Evolutionary conservation across 2,329 filamentous ascomycete genomes (phyloP), one percentile per base, ranked within the genome.

Genomic region (Cryphonectria naterciae): DNA sequence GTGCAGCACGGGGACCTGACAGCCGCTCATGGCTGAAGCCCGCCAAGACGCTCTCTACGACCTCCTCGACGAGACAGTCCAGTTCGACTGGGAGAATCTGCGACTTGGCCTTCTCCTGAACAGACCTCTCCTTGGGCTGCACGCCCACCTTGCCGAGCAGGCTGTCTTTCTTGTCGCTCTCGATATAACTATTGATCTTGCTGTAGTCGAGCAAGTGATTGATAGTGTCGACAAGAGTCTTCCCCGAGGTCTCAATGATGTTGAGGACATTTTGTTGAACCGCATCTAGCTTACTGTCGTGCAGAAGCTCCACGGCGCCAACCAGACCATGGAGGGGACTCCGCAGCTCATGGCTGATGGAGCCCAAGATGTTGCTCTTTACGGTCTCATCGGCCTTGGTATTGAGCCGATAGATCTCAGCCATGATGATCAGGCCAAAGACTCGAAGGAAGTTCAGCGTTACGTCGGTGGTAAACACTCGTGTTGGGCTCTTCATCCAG

Each of bases 271-370:
- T 83, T 3, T 80, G 79, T 73, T 88, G 86, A 6, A 82, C 80
- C 1, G 81, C 80, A 56, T 81, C 81, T 35, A 88, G 79, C 0
- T 78, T 72, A 0, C 86, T 87, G n/a, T 88, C 86, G 4, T 83
- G 81, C 0, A 90, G 75, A 4, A 89, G 77, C 73, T 89, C 87
- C 0, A 83, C 81, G 67, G 81, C 87, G 0, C 86, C 84, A 0
- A 91, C 78, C 43, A 91, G 85, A 2, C 88, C 89, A 69, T 91
- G 88, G 0, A 91, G 79, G 0, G 89, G 89, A 1, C 86, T 88
- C 5, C 89, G 82, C 19, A 91, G 78, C 75, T 91, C 89, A 74
- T 91, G 89, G 3, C 86, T 88, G 7, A 91, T 84, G 1, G 86
- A 89, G 0, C 86, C 85, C 10, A 91, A 83, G 49, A 89, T 85